Percentiles rank a stretch among this genome's conserved stretches.
Conservation (phyloP, 257 asterid genomes). For the Fraxinus pennsylvanica region DNA sequence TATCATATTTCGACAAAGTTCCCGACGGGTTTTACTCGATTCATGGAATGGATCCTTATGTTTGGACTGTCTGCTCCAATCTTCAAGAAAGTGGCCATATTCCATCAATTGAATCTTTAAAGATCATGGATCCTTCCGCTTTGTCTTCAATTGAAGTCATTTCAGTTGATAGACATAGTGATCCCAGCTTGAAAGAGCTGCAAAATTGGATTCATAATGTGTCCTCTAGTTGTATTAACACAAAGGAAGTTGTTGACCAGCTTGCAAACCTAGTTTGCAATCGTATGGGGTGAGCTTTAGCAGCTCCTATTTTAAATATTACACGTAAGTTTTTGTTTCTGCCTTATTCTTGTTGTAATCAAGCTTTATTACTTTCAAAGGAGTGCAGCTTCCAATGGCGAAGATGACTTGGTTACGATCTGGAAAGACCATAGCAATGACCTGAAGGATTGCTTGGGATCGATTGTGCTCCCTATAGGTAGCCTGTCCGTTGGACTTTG, state of each 20-base stretch:
- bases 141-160: conserved; percentile 73
- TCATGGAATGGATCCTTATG: conserved; percentile 93
- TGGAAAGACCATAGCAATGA: conserved; percentile 85
- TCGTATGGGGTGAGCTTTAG: conserved; percentile 83
- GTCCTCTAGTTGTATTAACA: conserved; percentile 61
- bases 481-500: conserved; percentile 80
- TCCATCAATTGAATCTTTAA: conserved; percentile 82
- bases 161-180: conserved; percentile 64
- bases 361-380: conserved; percentile 49
- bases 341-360: conserved; percentile 27
- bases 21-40: conserved; percentile 85
- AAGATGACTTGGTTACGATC: conserved; percentile 56
- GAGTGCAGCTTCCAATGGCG: conserved; percentile 65
- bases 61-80: conserved; percentile 87
- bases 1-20: conserved; percentile 78
- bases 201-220: conserved; percentile 59
- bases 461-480: conserved; percentile 84
- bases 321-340: neutral
- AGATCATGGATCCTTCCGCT: conserved; percentile 59
- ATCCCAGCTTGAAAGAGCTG: conserved; percentile 82
- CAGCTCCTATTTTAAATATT: conserved; percentile 13
- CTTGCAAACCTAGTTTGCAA: conserved; percentile 89
- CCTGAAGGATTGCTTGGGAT: conserved; percentile 77
- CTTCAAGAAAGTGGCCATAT: conserved; percentile 83
- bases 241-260: conserved; percentile 82